Conservation (phyloP, 352 stramenopile species). For the Phytophthora litchii region DNA sequence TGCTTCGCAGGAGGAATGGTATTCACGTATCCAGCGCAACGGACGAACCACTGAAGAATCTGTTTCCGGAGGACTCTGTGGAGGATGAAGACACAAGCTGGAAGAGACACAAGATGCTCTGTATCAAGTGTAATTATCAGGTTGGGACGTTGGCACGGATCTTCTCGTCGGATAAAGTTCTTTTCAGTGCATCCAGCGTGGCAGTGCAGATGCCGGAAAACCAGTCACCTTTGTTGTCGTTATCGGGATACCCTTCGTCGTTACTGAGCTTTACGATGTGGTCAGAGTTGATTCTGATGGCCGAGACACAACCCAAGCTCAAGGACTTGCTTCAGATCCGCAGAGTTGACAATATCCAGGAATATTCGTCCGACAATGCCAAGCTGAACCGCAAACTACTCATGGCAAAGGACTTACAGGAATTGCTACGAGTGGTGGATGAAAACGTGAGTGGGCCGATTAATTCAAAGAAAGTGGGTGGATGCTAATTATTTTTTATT, state of each 20-base stretch:
- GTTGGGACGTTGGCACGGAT: constrained; percentile 66
- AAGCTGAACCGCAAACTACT: constrained; percentile 70
- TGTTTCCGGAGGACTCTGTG: constrained; percentile 51
- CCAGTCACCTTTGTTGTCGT: constrained; percentile 70
- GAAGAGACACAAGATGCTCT: constrained; percentile 76
- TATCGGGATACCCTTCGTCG: constrained; percentile 80
- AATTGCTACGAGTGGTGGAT: constrained; percentile 64
- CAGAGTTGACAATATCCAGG: constrained; percentile 67
- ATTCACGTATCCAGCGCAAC: constrained; percentile 78
- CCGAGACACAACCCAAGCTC: constrained; percentile 69
- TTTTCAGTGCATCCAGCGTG: constrained; percentile 73
- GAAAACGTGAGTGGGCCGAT: constrained; percentile 48
- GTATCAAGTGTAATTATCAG: constrained; percentile 65
- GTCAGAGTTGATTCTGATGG: constrained; percentile 80
- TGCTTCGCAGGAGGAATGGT: constrained; percentile 51
- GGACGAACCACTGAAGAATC: constrained; percentile 61
- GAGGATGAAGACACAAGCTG: constrained; percentile 40
- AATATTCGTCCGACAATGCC: constrained; percentile 49
- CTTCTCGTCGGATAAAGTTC: constrained; percentile 70
- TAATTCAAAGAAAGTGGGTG: background rate
- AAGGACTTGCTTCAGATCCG: constrained; percentile 72
- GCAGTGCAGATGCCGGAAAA: constrained; percentile 75
- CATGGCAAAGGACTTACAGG: constrained; percentile 64
- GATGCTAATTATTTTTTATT: constrained; percentile 8
- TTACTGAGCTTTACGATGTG: constrained; percentile 77